Evolutionary conservation across 257 asterid species (phyloP), one percentile per base, ranked within the genome.

Genomic region (Oldenlandia corymbosa): DNA sequence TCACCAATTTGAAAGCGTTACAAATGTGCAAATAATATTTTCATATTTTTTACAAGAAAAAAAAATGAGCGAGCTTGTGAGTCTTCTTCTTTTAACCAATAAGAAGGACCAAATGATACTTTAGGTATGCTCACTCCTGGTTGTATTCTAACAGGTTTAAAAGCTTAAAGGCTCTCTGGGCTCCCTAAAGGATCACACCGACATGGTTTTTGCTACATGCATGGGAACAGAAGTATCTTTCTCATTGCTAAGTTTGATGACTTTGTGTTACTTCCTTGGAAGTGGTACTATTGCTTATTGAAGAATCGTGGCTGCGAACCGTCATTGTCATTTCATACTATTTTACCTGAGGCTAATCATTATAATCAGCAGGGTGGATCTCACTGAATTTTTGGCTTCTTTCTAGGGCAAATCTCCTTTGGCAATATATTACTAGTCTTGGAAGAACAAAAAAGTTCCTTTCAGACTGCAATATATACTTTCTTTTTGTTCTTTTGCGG

Each of bases 401-500:
- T 50, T 72, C n/a, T 10, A 60, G 78, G 85, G 80, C 80, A 83
- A 77, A 76, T 85, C 88, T 85, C 80, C 87, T 84, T 82, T 79
- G 85, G 91, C 87, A 86, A 74, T 65, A 51, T 49, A 14, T 39
- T 27, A 68, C 34, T 76, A 67, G 71, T 56, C 64, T 70, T 67
- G 75, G 62, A 76, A 76, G 75, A 77, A 73, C 45, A 16, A 23
- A 36, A n/a, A 30, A 45, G 37, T 67, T 71, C 55, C 81, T 66
- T 78, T 72, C 64, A 60, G 77, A 71, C 71, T 30, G 28, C 34
- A 48, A 48, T 74, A 12, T 73, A 59, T 65, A 74, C 61, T 64
- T n/a, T 3, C 39, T 34, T 4, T 4, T 34, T 28, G 10, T 31
- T 56, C 30, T 45, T 67, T 63, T 58, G 56, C 53, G 48, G 49